Evolutionary conservation across 169 alveolate species (phyloP).

Genomic region (Babesia bovis): DNA sequence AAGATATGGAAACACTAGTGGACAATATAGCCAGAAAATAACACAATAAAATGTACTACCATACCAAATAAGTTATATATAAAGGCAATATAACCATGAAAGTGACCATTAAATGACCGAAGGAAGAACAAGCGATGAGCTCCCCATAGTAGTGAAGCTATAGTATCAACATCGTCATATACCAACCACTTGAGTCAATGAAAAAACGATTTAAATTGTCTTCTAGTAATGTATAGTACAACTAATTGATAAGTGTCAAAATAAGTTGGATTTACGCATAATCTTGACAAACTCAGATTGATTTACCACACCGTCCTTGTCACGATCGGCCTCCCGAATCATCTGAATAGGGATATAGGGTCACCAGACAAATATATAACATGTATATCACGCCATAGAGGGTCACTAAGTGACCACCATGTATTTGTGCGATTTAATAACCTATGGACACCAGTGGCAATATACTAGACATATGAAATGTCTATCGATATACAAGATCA

Average conservation of each 20-base stretch:
- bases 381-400: not conserved
- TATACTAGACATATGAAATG: too few species aligned
- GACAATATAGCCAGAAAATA: too few species aligned
- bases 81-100: too few species aligned
- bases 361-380: not conserved
- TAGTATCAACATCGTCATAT: not conserved
- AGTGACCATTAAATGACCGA: too few species aligned
- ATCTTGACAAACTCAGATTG: conserved; percentile 97
- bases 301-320: conserved; percentile 96
- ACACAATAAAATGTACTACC: too few species aligned
- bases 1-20: too few species aligned
- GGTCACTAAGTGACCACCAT: not conserved
- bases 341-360: conserved; percentile 80
- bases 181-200: not conserved
- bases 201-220: not conserved
- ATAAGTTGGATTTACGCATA: conserved; percentile 96
- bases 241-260: conserved; percentile 61
- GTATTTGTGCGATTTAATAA: too few species aligned
- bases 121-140: not conserved
- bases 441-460: too few species aligned
- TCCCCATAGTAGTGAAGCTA: conserved; percentile 6
- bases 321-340: conserved; percentile 98
- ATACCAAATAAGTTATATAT: too few species aligned
- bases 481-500: not conserved
- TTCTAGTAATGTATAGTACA: not conserved